A percentile compares a stretch with the other conserved stretches of the same genome.
These are phyloP conservation scores for Pisolithus thermaeus DNA, from an alignment of 1,284 basidiomycete species.

Conservation along the genomic window DNA sequence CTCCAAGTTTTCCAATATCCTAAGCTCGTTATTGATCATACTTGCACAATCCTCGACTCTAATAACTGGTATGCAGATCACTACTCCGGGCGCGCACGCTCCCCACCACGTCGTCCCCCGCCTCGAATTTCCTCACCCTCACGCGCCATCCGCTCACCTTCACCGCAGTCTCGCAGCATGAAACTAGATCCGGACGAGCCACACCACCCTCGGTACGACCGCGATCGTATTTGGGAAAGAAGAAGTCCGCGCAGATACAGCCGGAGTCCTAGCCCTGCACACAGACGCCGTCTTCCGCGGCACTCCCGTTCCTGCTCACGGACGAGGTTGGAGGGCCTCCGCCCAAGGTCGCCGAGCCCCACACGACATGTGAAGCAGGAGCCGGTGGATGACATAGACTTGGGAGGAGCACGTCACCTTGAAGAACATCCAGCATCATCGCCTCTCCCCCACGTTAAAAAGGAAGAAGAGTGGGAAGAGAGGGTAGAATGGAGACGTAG, in stretches of 20 bases:
- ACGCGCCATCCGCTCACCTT: slow-evolving; percentile 1
- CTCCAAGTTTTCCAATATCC: background rate
- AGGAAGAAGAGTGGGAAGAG: slow-evolving; percentile 5
- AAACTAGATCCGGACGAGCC: slow-evolving; percentile 12
- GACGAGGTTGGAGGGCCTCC: no score
- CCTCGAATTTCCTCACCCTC: background rate
- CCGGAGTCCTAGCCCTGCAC: slow-evolving; percentile 7
- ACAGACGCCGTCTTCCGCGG: background rate
- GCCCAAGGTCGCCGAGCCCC: background rate
- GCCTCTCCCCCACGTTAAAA: slow-evolving; percentile 3
- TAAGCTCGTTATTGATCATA: background rate
- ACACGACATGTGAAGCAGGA: background rate
- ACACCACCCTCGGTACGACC: background rate
- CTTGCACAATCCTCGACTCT: background rate
- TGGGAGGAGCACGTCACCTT: slow-evolving; percentile 1
- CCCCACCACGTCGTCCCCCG: background rate
- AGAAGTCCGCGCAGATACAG: slow-evolving; percentile 11
- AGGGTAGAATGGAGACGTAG: background rate
- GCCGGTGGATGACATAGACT: background rate
- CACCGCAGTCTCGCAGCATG: background rate
- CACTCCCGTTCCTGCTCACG: slow-evolving; percentile 1
- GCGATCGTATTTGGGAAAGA: slow-evolving; percentile 8
- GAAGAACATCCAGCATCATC: background rate
- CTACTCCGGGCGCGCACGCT: background rate
- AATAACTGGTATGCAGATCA: background rate